These are phyloP conservation scores for Saitozyma podzolica DNA, from an alignment of 768 basidiomycete species.

Conservation along the genomic window DNA sequence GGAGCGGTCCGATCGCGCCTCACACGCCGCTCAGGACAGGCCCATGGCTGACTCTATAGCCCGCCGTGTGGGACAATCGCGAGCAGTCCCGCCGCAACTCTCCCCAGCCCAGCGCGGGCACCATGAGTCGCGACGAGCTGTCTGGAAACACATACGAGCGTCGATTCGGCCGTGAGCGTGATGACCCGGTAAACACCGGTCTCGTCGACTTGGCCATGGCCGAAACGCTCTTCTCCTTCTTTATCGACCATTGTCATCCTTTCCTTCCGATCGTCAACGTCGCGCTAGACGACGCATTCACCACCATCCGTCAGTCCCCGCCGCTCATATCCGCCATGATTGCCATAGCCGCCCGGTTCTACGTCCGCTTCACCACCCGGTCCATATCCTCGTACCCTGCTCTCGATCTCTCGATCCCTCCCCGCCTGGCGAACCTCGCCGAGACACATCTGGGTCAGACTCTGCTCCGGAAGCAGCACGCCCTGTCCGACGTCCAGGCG, in stretches of 20 bases:
- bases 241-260: constrained; percentile 37
- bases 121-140: constrained; percentile 26
- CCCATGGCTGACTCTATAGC: constrained; percentile 11
- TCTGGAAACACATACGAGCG: constrained; percentile 11
- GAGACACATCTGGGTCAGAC: constrained; percentile 24
- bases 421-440: constrained; percentile 21
- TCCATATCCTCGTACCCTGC: constrained; percentile 8
- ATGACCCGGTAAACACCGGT: constrained; percentile 38
- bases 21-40: too few species aligned
- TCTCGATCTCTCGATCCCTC: constrained; percentile 21
- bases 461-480: constrained; percentile 21
- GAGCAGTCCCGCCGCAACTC: constrained; percentile 35
- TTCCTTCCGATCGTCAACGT: constrained; percentile 42
- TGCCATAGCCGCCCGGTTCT: constrained; percentile 37
- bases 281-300: constrained; percentile 30
- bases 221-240: constrained; percentile 33
- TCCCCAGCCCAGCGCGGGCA: constrained; percentile 17
- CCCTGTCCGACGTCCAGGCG: constrained; percentile 30
- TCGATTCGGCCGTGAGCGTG: constrained; percentile 16
- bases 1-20: too few species aligned
- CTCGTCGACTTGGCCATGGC: constrained; percentile 29
- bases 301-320: constrained; percentile 27
- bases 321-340: constrained; percentile 31
- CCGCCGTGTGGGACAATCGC: constrained; percentile 39
- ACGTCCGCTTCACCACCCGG: constrained; percentile 23